Conservation (phyloP, 495 filamentous ascomycete species). For the Massariosphaeria phaeospora region DNA sequence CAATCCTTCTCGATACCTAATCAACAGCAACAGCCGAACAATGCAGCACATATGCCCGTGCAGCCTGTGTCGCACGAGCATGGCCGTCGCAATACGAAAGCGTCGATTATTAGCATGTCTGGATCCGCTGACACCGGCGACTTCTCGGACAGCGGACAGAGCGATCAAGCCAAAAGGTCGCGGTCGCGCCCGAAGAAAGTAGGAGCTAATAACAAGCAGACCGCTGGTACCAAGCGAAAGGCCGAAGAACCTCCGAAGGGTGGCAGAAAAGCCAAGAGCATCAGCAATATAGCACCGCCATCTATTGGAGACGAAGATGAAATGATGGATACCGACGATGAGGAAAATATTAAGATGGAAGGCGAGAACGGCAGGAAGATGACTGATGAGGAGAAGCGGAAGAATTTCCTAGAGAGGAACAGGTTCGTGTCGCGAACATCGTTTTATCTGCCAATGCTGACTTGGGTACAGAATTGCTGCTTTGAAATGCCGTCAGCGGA, state of each 20-base stretch:
- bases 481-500: constrained; percentile 93
- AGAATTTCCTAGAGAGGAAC: constrained; percentile 95
- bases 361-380: constrained; percentile 67
- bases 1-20: constrained; percentile 52
- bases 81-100: constrained; percentile 43
- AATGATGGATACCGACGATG: constrained; percentile 48
- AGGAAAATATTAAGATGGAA: constrained; percentile 21
- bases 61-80: constrained; percentile 30
- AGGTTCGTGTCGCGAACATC: constrained; percentile 58
- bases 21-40: constrained; percentile 44
- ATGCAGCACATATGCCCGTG: constrained; percentile 30
- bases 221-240: constrained; percentile 66
- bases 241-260: constrained; percentile 69
- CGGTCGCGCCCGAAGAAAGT: constrained; percentile 63
- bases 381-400: constrained; percentile 98
- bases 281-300: constrained; percentile 47
- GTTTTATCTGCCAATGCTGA: constrained; percentile 69
- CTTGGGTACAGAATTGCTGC: constrained; percentile 79
- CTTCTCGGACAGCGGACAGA: constrained; percentile 62
- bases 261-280: constrained; percentile 67
- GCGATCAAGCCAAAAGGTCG: constrained; percentile 59
- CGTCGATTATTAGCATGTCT: constrained; percentile 43
- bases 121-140: constrained; percentile 62
- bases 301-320: constrained; percentile 39
- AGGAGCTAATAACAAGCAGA: constrained; percentile 45